phyloP scores from a whole-genome alignment of 331 rosid genomes.

The Acacia pycnantha region DNA sequence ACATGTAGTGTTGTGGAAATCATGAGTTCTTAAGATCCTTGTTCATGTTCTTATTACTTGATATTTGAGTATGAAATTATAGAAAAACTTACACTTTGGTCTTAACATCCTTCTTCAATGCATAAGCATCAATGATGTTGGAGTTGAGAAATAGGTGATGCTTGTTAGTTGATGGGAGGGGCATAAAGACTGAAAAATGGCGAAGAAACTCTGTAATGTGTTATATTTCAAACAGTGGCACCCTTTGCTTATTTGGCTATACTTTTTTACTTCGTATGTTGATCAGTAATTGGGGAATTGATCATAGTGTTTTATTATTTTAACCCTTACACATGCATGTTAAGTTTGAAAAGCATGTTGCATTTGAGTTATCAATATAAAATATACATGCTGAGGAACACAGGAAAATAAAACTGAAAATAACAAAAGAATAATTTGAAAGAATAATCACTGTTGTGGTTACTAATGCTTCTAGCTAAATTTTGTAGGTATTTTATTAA shows the following conservation, averaged over 20 bases:
- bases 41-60: too few relatives aligned
- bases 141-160: conserved; percentile 8
- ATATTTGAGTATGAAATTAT: too few relatives aligned
- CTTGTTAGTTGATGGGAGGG: conserved; percentile 17
- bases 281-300: neutral
- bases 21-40: too few relatives aligned
- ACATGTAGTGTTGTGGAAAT: too few relatives aligned
- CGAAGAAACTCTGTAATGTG: neutral
- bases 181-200: neutral
- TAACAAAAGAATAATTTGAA: neutral
- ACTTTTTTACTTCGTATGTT: neutral
- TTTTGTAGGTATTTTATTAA: conserved; percentile 29
- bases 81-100: too few relatives aligned
- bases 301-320: conserved; percentile 17
- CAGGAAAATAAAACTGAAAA: neutral
- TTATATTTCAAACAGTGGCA: neutral
- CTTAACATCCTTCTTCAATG: neutral
- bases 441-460: neutral
- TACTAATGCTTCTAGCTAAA: neutral
- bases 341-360: neutral
- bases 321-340: neutral
- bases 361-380: conserved; percentile 5
- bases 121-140: neutral
- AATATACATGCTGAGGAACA: neutral
- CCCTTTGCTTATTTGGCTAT: neutral